A percentile compares a stretch with the other conserved stretches of the same genome.
phyloP scores from a whole-genome alignment of 163 green algal genomes.

The Chlamydomonas reinhardtii region DNA sequence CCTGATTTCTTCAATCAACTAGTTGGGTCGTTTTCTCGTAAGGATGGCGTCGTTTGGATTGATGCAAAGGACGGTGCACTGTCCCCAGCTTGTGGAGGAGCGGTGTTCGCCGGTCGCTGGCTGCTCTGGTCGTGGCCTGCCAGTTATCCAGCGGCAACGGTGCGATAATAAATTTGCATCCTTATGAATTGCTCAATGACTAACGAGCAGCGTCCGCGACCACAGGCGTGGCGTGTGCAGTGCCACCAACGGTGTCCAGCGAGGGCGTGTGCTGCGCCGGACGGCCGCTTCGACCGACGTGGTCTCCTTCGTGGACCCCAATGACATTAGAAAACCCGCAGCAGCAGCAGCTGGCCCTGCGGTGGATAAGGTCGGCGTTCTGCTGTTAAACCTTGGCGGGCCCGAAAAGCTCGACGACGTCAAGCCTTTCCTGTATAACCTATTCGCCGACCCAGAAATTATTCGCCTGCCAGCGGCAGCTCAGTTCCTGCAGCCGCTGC shows the following conservation, averaged over 20 bases:
- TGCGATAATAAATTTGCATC: not conserved
- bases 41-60: constrained; percentile 38
- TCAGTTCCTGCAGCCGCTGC: constrained; percentile 87
- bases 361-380: constrained; percentile 86
- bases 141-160: constrained; percentile 2
- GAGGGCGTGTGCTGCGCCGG: too few relatives aligned
- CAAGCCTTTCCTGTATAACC: constrained; percentile 98
- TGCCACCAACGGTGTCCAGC: too few relatives aligned
- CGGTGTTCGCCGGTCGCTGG: not conserved
- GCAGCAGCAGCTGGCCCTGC: constrained; percentile 21
- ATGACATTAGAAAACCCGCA: constrained; percentile 1
- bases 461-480: constrained; percentile 79
- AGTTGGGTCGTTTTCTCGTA: not conserved
- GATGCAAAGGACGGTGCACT: constrained; percentile 22
- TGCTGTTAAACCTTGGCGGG: constrained; percentile 98
- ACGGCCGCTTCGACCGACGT: not conserved
- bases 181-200: too few relatives aligned
- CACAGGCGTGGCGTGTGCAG: too few relatives aligned
- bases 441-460: constrained; percentile 98
- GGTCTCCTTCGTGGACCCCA: constrained; percentile 32
- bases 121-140: constrained; percentile 22
- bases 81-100: constrained; percentile 15
- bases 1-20: too few relatives aligned
- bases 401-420: constrained; percentile 97
- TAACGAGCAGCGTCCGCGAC: too few relatives aligned